These are phyloP conservation scores for Trichoderma atroviride DNA, from an alignment of 2,329 filamentous ascomycete genomes.

Conservation along the genomic window DNA sequence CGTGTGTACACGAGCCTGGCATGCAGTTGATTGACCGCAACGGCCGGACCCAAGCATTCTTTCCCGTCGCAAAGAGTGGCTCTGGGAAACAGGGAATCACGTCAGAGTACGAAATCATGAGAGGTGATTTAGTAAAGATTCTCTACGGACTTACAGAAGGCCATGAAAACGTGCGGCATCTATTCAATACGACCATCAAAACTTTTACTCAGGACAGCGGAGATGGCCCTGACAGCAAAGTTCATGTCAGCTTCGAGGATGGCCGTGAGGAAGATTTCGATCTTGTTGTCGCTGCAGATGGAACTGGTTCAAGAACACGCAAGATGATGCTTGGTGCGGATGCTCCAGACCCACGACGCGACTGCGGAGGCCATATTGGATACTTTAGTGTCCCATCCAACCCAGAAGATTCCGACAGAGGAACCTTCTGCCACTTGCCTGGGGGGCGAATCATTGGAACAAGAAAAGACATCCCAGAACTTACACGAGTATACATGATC, in stretches of 20 bases:
- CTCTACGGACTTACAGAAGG: slow-evolving; percentile 9
- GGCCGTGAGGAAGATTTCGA: slow-evolving; percentile 5
- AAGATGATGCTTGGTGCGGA: slow-evolving; percentile 6
- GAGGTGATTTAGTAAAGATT: slow-evolving; percentile 1
- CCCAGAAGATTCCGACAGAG: not conserved
- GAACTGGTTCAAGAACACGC: slow-evolving; percentile 1
- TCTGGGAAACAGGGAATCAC: slow-evolving; percentile 3
- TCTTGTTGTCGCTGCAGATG: not conserved
- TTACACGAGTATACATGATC: slow-evolving; percentile 18
- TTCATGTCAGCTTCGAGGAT: slow-evolving; percentile 1
- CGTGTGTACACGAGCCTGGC: not conserved
- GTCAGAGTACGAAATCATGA: slow-evolving; percentile 13
- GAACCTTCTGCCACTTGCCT: not conserved
- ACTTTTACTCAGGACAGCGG: slow-evolving; percentile 4
- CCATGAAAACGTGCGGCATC: slow-evolving; percentile 2
- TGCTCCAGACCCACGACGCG: not conserved
- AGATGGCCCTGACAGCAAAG: not conserved
- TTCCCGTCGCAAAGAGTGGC: not conserved
- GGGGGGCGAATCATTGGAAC: slow-evolving; percentile 3
- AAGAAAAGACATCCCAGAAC: not conserved
- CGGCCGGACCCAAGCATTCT: slow-evolving; percentile 12
- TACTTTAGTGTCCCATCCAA: not conserved
- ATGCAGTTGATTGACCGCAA: slow-evolving; percentile 13
- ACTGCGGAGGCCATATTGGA: not conserved
- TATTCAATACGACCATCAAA: slow-evolving; percentile 10